Evolutionary conservation across 306 rosid genomes (phyloP), one percentile per base, ranked within the genome.

Genomic region (Vigna angularis): DNA sequence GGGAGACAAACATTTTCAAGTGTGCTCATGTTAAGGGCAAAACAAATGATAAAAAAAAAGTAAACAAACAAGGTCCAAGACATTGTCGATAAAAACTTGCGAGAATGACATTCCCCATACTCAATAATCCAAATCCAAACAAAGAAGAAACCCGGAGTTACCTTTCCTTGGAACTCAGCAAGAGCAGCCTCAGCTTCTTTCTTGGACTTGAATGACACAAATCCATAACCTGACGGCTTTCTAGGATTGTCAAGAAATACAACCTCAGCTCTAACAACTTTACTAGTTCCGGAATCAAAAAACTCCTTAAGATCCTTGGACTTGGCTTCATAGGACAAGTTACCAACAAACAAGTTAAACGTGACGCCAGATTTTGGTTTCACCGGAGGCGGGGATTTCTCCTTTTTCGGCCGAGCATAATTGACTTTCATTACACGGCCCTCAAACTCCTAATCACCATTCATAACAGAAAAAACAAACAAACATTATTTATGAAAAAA

Each of bases 201-300:
- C 89, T 90, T 93, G 71, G 91, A 63, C 78, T 87, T 93, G 91
- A 84, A 96, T 78, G 90, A 79, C 67, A 96, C 97, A 86, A 96
- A 93, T 79, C 97, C 99, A 90, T 91, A 93, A 34, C 98, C 98
- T 48, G 93, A 59, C 8, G 98, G 83, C 83, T 62, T 91, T 82
- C 92, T 87, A 0, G 96, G 99, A 87, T 86, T 88, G 28, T 87
- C 93, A 66, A 80, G 77, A 80, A 81, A 91, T 58, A 93, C 83
- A 56, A 91, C 79, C 68, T 88, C 90, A 4, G 96, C 91, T 18
- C 89, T 87, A 84, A 85, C 97, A 73, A 90, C 88, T 55, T 38
- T 74, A 70, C 82, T 66, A 50, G 86, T 85, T 73, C 86, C 96
- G 0, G 96, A 81, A 40, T 85, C 85, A 52, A 93, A 96, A 71